phyloP scores from a whole-genome alignment of 345 rosid species.

The Populus pruinosa region DNA sequence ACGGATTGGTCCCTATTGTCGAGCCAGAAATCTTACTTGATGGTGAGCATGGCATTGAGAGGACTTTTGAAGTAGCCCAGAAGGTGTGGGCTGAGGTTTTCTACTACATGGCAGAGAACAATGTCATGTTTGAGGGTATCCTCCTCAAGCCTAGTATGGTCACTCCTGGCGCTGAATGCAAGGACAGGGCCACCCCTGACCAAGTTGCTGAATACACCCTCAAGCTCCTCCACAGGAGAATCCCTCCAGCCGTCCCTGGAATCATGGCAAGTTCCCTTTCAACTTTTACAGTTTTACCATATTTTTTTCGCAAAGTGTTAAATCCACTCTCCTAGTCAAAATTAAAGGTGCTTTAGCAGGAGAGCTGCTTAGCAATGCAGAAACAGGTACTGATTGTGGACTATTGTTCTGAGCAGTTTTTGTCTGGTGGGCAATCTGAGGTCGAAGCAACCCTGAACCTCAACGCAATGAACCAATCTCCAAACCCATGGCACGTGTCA shows the following conservation, averaged over 20 bases:
- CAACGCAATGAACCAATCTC: constrained; percentile 89
- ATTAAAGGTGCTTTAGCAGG: not conserved
- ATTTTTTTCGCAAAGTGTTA: too few species aligned
- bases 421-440: constrained; percentile 99
- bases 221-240: constrained; percentile 78
- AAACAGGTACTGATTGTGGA: not conserved
- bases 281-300: not conserved
- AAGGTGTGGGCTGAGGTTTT: constrained; percentile 99
- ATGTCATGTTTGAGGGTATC: constrained; percentile 93
- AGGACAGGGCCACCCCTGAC: constrained; percentile 75
- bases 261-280: constrained; percentile 71
- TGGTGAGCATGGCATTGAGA: constrained; percentile 89
- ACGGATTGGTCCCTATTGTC: constrained; percentile 94
- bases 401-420: constrained; percentile 53
- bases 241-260: constrained; percentile 94
- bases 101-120: constrained; percentile 94
- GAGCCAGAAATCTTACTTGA: constrained; percentile 98
- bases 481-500: constrained; percentile 94
- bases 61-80: constrained; percentile 91
- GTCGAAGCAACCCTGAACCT: constrained; percentile 94
- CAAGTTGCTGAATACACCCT: constrained; percentile 90
- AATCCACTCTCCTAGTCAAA: not conserved
- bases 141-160: constrained; percentile 99
- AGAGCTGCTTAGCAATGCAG: not conserved
- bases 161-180: constrained; percentile 96